These are phyloP conservation scores for Flammula alnicola DNA, from an alignment of 1,284 basidiomycete species.

Conservation along the genomic window DNA sequence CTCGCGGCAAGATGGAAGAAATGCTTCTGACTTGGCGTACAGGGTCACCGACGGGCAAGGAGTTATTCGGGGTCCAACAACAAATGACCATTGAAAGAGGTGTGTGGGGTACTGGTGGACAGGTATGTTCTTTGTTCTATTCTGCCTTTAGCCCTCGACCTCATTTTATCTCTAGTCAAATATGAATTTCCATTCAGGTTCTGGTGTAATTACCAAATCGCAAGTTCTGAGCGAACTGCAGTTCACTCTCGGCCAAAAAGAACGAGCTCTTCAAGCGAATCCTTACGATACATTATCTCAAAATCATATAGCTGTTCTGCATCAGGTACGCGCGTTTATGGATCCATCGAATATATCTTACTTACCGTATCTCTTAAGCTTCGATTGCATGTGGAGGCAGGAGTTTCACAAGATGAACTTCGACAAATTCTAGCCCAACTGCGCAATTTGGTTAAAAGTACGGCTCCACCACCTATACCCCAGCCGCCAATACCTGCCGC, in stretches of 20 bases:
- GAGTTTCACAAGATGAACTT: constrained; percentile 81
- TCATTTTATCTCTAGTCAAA: constrained; percentile 20
- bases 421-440: constrained; percentile 81
- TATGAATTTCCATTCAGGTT: constrained; percentile 35
- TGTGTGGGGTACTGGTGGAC: constrained; percentile 67
- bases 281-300: constrained; percentile 67
- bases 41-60: constrained; percentile 77
- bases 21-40: constrained; percentile 93
- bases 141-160: not conserved
- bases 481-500: constrained; percentile 34
- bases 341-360: constrained; percentile 11
- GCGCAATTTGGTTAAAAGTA: constrained; percentile 62
- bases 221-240: constrained; percentile 84
- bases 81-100: constrained; percentile 80
- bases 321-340: constrained; percentile 60
- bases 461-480: constrained; percentile 40
- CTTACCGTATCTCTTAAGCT: constrained; percentile 50
- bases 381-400: constrained; percentile 75
- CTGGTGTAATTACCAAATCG: constrained; percentile 61
- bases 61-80: constrained; percentile 79
- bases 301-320: constrained; percentile 71
- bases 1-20: constrained; percentile 93
- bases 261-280: constrained; percentile 66
- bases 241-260: constrained; percentile 76
- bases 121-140: constrained; percentile 36